phyloP scores from a whole-genome alignment of 176 grass and related monocot genomes.

The Carex cristatella region DNA sequence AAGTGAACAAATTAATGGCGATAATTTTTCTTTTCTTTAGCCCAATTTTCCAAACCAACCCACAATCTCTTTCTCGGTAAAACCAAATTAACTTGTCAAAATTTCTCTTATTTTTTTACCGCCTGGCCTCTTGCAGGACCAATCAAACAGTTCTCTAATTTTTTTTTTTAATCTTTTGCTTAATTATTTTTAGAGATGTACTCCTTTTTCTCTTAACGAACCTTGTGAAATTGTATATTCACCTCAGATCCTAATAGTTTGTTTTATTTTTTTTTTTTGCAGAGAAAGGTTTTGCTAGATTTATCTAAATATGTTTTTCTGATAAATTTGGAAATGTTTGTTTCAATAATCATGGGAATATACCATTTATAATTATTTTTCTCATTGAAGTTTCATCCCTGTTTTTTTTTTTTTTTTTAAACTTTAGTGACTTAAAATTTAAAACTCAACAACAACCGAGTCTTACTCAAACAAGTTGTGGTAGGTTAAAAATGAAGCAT shows the following conservation, averaged over 20 bases:
- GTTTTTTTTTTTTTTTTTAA: too few species aligned
- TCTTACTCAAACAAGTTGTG: too few species aligned
- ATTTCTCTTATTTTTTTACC: constrained; percentile 17
- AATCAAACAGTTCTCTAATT: background rate
- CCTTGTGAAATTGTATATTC: background rate
- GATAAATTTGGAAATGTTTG: background rate
- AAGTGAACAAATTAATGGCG: background rate
- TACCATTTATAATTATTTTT: background rate
- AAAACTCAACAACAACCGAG: too few species aligned
- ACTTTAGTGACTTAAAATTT: too few species aligned
- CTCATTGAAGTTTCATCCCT: background rate
- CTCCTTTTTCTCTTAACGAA: background rate
- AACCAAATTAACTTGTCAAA: constrained; percentile 24
- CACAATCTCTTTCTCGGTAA: constrained; percentile 50
- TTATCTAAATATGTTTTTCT: background rate
- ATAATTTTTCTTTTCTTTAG: constrained; percentile 19
- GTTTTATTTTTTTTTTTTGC: background rate
- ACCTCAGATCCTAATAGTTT: background rate
- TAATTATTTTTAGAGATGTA: background rate
- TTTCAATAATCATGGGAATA: background rate
- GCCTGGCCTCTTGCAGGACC: constrained; percentile 5
- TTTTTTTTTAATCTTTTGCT: background rate
- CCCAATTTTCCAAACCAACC: constrained; percentile 60
- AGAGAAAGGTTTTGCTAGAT: background rate
- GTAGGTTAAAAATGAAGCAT: too few species aligned